Base-by-base conservation (phyloP, 805 yeast genomes). In the Danielia oregonensis region DNA sequence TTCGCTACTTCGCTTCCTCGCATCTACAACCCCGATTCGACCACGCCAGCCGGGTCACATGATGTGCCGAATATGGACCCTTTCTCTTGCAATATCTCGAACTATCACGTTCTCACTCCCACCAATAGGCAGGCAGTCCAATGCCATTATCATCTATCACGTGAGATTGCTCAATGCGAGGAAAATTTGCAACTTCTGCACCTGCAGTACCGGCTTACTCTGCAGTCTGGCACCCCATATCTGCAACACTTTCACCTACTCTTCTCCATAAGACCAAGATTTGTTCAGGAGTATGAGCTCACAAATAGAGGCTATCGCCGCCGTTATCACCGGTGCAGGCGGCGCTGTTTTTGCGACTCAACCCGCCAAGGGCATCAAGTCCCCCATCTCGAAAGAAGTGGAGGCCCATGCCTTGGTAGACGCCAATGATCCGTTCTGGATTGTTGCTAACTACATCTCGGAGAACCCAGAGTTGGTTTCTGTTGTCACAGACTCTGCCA, bases 371-470 rank as follows among this genome's bases (percentile, higher is more conserved):
- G 54, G 74, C 3, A 66, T 62, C 5, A 48, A 48, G 18, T 55
- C 71, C 5, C 30, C 57, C 6, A 61, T 65, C 40, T 45, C 67
- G 5, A 40, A 44, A 21, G 47, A 54, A 17, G 44, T 58, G 4
- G 40, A 48, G 11, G 56, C 55, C 10, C 43, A 47, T 12, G 49
- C 46, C 4, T 54, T 76, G 36, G 44, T 70, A 19, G 67, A 63
- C 18, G 49, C 69, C 33, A 74, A 76, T 50, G 86, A 80, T 55
- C 78, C 83, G 5, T 72, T 76, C 38, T 52, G 65, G 6, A 51
- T 61, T 29, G 62, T 77, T 8, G 61, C 65, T 30, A 67, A 63
- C 24, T 52, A 52, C 30, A 45, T 60, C 24, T 23, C 29, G 16
- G 30, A 15, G 12, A 36, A 36, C 16, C 33, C 41, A 7, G 28